Evolutionary conservation across 140 eudicot species (phyloP).

Genomic region (Anethum foeniculum): DNA sequence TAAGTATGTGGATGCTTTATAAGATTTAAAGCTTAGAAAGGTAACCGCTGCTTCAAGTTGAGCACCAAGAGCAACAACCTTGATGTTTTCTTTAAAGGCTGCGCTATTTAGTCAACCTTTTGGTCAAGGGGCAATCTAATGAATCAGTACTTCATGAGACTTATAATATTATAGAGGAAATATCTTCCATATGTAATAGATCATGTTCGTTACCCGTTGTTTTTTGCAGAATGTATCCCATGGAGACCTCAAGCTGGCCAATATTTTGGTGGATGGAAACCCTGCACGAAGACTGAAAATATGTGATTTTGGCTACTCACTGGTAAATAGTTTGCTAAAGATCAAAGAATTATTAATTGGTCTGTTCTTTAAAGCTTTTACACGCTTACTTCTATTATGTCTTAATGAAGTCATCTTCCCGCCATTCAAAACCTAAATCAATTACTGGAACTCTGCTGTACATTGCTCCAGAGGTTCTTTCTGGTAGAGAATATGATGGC

Average conservation of each 20-base stretch:
- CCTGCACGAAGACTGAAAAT: slow-evolving; percentile 89
- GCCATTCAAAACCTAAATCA: slow-evolving; percentile 89
- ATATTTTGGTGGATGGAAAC: slow-evolving; percentile 89
- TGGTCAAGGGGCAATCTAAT: background rate
- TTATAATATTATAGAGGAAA: background rate
- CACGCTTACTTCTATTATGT: background rate
- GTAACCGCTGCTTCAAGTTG: background rate
- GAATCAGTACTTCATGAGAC: background rate
- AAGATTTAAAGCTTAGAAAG: background rate
- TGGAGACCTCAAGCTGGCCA: slow-evolving; percentile 86
- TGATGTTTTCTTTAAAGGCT: background rate
- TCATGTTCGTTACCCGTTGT: background rate
- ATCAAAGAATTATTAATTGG: background rate
- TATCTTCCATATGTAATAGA: background rate
- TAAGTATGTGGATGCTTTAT: background rate
- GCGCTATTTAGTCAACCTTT: background rate
- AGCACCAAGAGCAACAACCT: too few relatives aligned
- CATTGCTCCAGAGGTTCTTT: slow-evolving; percentile 83
- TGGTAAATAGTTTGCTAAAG: slow-evolving; percentile 28
- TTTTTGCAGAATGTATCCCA: slow-evolving; percentile 76
- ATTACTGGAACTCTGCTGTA: slow-evolving; percentile 94
- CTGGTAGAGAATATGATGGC: slow-evolving; percentile 86
- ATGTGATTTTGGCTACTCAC: slow-evolving; percentile 94
- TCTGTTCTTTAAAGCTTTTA: background rate
- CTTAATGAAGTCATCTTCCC: slow-evolving; percentile 63